Evolutionary conservation across 106 monocot species (phyloP).

Genomic region (Amphibolis antarctica): DNA sequence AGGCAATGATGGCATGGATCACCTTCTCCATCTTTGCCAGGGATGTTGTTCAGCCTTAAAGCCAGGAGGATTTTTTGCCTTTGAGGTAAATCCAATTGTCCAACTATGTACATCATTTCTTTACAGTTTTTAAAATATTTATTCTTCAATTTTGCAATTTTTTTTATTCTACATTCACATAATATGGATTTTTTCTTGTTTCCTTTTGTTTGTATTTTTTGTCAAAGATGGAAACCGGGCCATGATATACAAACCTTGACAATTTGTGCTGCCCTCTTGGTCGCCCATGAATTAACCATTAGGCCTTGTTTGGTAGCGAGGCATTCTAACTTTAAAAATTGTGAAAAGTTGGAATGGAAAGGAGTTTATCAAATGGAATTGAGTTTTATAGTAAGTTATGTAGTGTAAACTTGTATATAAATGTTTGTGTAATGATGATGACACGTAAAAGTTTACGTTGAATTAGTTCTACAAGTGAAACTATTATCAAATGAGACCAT

Average conservation of each 20-base stretch:
- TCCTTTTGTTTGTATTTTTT: not conserved
- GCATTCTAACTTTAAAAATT: too few relatives aligned
- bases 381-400: too few relatives aligned
- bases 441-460: too few relatives aligned
- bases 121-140: not conserved
- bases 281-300: too few relatives aligned
- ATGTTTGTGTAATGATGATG: too few relatives aligned
- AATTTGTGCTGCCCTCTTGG: not conserved
- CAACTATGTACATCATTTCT: not conserved
- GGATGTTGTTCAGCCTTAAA: conserved; percentile 45
- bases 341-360: too few relatives aligned
- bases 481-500: not conserved
- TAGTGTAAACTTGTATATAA: too few relatives aligned
- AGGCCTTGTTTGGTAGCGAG: too few relatives aligned
- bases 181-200: not conserved
- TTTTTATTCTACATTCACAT: not conserved
- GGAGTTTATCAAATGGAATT: too few relatives aligned
- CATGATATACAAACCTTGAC: not conserved
- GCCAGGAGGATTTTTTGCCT: conserved; percentile 86
- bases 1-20: conserved; percentile 55
- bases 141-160: not conserved
- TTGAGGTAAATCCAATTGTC: conserved; percentile 90
- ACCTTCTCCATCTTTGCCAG: conserved; percentile 78
- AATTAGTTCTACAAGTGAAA: not conserved
- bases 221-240: not conserved